Base-by-base conservation (phyloP, 192 early-diverging fungal genomes). In the Dissophora globulifera region DNA sequence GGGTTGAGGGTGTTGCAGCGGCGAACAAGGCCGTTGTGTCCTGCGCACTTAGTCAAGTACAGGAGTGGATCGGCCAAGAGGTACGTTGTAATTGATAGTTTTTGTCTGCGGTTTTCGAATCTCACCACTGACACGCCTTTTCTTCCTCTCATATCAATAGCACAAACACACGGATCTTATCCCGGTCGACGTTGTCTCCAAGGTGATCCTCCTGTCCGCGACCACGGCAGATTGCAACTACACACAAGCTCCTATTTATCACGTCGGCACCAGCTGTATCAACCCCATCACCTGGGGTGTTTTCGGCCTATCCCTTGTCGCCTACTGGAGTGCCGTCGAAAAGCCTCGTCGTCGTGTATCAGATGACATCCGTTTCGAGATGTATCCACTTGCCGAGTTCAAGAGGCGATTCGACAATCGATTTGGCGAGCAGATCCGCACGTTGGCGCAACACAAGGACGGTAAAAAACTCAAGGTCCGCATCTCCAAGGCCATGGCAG, bases 261-360 rank as follows among this genome's bases (percentile, higher is more conserved):
- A 69, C 26, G 58, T 72, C 32, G 63, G 62, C 3, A 71, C 69
- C 13, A 71, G 62, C 23, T 60, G 57, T 17, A 32, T 71, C 15
- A 65, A 69, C 45, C 78, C 78, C 32, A 69, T 71, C 29, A 70
- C 67, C 20, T 75, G 71, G 71, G 50, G 71, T 26, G 30, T 55
- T 19, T 75, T 75, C 43, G 71, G 71, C 7, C 48, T 46, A 22
- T 59, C 59, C 35, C 50, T 75, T 6, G 17, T 31, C n/a, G 58
- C 49, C n/a, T 75, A 55, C 43, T 75, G 71, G 71, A 55, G 42
- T 26, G 49, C 71, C 1, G 57, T 66, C 33, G 57, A 75, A 12
- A 47, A 22, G 15, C 71, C 71, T 7, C 62, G 71, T 32, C 62
- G 62, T 2, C 52, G 71, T 1, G 17, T 66, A 31, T 75, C 71